Evolutionary conservation across 148 eudicot species (phyloP).

Genomic region (Selenicereus undatus): DNA sequence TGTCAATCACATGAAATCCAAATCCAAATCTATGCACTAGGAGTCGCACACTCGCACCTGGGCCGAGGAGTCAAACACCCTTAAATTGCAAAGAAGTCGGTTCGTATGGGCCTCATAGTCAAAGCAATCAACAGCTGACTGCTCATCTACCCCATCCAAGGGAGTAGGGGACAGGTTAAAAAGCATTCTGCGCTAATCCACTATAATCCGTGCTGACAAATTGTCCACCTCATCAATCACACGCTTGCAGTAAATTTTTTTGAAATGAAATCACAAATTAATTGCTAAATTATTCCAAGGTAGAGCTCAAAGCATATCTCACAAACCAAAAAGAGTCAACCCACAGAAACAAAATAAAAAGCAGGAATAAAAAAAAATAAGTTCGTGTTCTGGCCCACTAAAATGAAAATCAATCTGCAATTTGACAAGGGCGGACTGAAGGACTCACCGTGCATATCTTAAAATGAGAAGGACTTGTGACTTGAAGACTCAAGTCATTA

Average conservation of each 20-base stretch:
- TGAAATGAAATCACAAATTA: background rate
- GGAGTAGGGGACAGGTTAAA: too few species aligned
- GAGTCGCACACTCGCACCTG: too few species aligned
- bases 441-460: slow-evolving; percentile 83
- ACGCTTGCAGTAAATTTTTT: background rate
- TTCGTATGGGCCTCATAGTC: too few species aligned
- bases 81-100: too few species aligned
- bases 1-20: too few species aligned
- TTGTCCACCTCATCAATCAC: background rate
- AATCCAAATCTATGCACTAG: too few species aligned
- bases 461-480: slow-evolving; percentile 69
- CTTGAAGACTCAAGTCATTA: slow-evolving; percentile 80
- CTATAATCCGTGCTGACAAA: too few species aligned
- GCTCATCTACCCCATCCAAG: too few species aligned
- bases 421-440: slow-evolving; percentile 27
- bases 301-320: background rate
- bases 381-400: background rate
- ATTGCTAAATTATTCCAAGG: background rate
- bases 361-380: background rate
- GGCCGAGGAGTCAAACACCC: too few species aligned
- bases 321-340: background rate
- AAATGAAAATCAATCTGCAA: background rate
- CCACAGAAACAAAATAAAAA: too few species aligned
- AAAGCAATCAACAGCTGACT: too few species aligned
- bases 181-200: too few species aligned